Base-by-base conservation (phyloP, 805 yeast species). In the Saccharomycopsis sp. region DNA sequence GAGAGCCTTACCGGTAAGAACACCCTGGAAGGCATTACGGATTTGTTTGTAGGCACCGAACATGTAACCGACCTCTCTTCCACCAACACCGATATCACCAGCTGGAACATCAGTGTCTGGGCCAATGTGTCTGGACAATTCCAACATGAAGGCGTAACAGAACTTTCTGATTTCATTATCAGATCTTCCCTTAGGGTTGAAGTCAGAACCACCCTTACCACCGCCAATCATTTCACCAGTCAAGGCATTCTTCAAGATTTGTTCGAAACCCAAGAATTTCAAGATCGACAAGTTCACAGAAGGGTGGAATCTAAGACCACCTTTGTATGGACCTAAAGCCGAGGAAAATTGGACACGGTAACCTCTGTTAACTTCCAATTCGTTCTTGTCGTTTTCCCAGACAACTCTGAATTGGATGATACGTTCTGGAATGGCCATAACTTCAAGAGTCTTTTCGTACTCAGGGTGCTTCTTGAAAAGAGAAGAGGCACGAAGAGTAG, bases 141-240 rank as follows among this genome's bases (percentile, higher is more conserved):
- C 97, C 75, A 89, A 81, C 97, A 93, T 93, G 83, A 93, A 93
- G 56, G 97, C 82, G 70, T 82, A 83, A 81, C 97, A 93, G 85
- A 93, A 93, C 76, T 96, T 86, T 82, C 99, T 87, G 78, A 93
- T 93, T 81, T 93, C 99, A 68, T 78, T 75, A 76, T 92, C 94
- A 62, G 96, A 82, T 77, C 86, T 87, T 72, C 93, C 96, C 84
- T 93, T 93, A 70, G 97, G 97, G 79, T 92, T 91, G 78, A 93
- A 94, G 78, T 93, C 97, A 62, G 96, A 81, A 75, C 99, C 99
- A 83, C 99, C 99, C 76, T 93, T 93, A 78, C 97, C 99, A 80
- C 99, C 99, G 74, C 99, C 99, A 87, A 93, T 92, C 83, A 86
- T 83, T 69, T 92, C 83, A 70, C 98, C 98, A 68, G 99, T 93